Evolutionary conservation across 73 alveolate species (phyloP).

Genomic region (Blepharisma japonicum): DNA sequence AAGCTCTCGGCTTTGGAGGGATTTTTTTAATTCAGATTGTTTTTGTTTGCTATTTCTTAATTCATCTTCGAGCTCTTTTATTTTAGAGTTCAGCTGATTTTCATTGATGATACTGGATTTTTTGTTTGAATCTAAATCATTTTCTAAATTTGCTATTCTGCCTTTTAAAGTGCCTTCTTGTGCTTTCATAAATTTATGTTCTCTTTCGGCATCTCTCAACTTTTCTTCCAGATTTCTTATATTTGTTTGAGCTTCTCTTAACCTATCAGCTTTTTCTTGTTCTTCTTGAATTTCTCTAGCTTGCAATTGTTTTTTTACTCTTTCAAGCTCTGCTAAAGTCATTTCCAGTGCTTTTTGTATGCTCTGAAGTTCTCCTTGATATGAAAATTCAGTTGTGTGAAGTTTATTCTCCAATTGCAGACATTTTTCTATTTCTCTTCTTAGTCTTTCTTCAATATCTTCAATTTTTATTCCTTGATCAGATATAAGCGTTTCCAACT

Average conservation of each 20-base stretch:
- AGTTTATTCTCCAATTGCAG: background rate
- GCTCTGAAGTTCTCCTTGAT: constrained; percentile 11
- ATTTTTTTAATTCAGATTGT: too few relatives aligned
- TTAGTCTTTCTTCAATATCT: background rate
- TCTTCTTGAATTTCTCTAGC: background rate
- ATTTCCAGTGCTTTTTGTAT: background rate
- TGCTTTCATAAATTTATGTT: background rate
- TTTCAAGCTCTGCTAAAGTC: background rate
- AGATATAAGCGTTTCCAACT: background rate
- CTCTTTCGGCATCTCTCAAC: background rate
- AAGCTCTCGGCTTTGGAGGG: too few relatives aligned
- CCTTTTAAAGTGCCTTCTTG: constrained; percentile 9
- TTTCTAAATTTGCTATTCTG: background rate
- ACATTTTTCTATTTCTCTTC: background rate
- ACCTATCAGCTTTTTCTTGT: constrained; percentile 5
- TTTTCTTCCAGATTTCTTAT: background rate
- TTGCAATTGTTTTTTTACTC: background rate
- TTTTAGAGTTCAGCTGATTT: background rate
- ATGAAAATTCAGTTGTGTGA: background rate
- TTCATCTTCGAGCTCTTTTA: background rate
- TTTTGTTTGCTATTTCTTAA: background rate
- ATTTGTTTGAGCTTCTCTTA: background rate
- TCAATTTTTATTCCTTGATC: constrained; percentile 4
- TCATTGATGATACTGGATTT: background rate
- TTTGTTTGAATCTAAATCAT: background rate